A percentile compares a stretch with the other conserved stretches of the same genome.
phyloP scores from a whole-genome alignment of 179 eudicot genomes.

The Monotropa hypopitys region DNA sequence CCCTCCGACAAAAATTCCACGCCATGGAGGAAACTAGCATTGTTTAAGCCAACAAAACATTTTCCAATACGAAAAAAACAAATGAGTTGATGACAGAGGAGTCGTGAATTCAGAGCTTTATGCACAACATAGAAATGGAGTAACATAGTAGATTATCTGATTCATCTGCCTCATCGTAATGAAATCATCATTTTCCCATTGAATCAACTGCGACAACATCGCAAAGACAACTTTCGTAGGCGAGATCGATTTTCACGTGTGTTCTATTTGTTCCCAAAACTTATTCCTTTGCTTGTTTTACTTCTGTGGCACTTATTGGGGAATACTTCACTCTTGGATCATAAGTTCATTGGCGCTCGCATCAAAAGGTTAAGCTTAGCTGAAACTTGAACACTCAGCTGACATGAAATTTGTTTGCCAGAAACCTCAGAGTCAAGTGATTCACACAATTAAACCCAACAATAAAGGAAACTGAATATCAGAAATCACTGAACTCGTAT shows the following conservation, averaged over 20 bases:
- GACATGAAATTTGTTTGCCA: background rate
- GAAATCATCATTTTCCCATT: no score
- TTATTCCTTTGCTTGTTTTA: no score
- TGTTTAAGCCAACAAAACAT: background rate
- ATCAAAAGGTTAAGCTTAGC: no score
- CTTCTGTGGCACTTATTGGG: no score
- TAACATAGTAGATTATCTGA: background rate
- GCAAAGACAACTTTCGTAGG: no score
- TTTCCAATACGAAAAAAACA: background rate
- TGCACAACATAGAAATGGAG: background rate
- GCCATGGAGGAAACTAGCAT: background rate
- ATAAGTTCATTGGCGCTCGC: no score
- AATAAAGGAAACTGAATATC: no score
- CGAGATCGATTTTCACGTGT: no score
- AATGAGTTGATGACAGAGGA: background rate
- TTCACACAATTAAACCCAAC: no score
- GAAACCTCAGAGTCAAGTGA: background rate
- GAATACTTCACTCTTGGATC: no score
- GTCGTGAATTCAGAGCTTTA: background rate
- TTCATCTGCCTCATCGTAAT: background rate
- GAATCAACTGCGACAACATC: background rate
- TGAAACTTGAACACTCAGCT: background rate
- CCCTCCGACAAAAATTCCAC: background rate
- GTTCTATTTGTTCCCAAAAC: no score
- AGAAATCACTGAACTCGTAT: no score